These are phyloP conservation scores for Melanopsichium pennsylvanicum DNA, from an alignment of 1,284 basidiomycete species.

Conservation along the genomic window DNA sequence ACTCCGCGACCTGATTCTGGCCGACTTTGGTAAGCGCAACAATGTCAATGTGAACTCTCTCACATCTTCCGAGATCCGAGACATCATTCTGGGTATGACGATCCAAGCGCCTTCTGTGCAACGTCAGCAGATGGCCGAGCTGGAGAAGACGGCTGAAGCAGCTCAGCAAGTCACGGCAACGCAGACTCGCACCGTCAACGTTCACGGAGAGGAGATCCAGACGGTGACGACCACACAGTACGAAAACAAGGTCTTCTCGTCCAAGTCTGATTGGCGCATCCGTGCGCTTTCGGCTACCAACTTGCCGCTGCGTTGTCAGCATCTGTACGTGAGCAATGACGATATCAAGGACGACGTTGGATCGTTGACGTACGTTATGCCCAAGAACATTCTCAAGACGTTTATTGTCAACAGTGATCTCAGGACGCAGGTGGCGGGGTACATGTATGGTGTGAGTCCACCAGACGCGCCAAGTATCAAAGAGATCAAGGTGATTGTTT, in stretches of 20 bases:
- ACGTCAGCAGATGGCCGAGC: slow-evolving; percentile 98
- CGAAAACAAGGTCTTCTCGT: slow-evolving; percentile 95
- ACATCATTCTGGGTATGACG: slow-evolving; percentile 74
- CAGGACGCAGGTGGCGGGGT: slow-evolving; percentile 93
- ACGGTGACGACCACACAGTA: slow-evolving; percentile 97
- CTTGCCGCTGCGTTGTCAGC: slow-evolving; percentile 91
- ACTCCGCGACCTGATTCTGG: slow-evolving; percentile 71
- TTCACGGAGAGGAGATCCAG: slow-evolving; percentile 95
- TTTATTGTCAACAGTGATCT: slow-evolving; percentile 94
- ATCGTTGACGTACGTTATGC: slow-evolving; percentile 91
- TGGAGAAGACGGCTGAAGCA: slow-evolving; percentile 91
- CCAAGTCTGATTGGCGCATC: slow-evolving; percentile 99
- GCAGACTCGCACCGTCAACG: slow-evolving; percentile 96
- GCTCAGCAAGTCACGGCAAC: slow-evolving; percentile 94
- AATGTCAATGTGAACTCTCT: slow-evolving; percentile 97
- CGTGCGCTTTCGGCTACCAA: slow-evolving; percentile 96
- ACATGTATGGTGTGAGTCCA: slow-evolving; percentile 89
- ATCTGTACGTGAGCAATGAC: slow-evolving; percentile 98
- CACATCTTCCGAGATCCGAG: slow-evolving; percentile 87
- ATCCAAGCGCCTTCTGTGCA: slow-evolving; percentile 84
- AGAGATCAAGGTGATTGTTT: slow-evolving; percentile 95
- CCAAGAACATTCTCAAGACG: slow-evolving; percentile 94
- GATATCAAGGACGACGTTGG: slow-evolving; percentile 97
- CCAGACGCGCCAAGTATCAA: slow-evolving; percentile 97
- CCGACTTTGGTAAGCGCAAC: slow-evolving; percentile 99